Evolutionary conservation across 192 early-diverging fungal species (phyloP), one percentile per base, ranked within the genome.

Genomic region (Umbelopsis sp.): DNA sequence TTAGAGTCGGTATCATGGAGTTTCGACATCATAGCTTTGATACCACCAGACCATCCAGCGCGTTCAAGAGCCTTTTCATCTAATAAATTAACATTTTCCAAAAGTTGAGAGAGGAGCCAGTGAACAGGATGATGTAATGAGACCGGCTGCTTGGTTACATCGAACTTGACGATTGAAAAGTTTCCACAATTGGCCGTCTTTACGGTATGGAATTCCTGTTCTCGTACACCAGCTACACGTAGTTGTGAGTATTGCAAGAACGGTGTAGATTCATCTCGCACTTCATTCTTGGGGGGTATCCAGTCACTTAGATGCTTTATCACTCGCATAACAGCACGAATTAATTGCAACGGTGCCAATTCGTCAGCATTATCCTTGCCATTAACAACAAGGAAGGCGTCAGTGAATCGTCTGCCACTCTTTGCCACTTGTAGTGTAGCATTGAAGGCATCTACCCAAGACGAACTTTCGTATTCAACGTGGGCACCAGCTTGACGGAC

Each of bases 401-500:
- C 88, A 10, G 91, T 86, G 79, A 91, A 88, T 70, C 88, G 88
- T 13, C 91, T 85, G 53, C 89, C 91, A 67, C 87, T 85, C 77
- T 92, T 94, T 66, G 91, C 89, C 5, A 92, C 79, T 70, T 94
- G 92, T 22, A 94, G 76, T 3, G 92, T 94, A 22, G 93, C 85
- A 70, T 94, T 95, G 76, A 96, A 95, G 0, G 94, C 93, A 67
- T 91, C 88, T n/a, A 94, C 82, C 97, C 97, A 98, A 9, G 90
- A 90, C 22, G 93, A 88, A 2, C 87, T 82, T 79, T 99, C 97
- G 69, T 93, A 99, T 78, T 96, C 96, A 30, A 99, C 90, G 71
- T 99, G 97, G 45, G 87, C 80, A 8, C 86, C 78, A 9, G 84
- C 79, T 22, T 92, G 87, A 41, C 95, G 92, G 35, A 81, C 78